phyloP scores from a whole-genome alignment of 306 rosid genomes.

The Cyamopsis tetragonoloba region DNA sequence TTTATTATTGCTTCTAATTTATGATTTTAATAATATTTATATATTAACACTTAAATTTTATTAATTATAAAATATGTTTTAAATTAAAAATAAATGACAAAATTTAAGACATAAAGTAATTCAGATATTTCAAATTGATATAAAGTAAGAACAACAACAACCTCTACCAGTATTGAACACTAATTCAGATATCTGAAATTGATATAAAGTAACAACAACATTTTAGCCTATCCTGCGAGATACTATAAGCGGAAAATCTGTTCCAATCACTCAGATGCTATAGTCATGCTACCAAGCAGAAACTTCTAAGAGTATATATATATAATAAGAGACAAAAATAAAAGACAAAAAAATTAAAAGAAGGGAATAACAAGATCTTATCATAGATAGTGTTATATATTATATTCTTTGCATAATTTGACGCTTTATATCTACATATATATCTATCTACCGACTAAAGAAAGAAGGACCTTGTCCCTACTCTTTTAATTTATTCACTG shows the following conservation, averaged over 20 bases:
- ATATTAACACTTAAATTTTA: too few species aligned
- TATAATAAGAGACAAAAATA: constrained; percentile 15
- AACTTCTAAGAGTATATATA: not conserved
- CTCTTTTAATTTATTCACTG: not conserved
- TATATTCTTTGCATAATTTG: constrained; percentile 35
- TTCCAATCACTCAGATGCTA: too few species aligned
- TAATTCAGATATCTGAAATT: too few species aligned
- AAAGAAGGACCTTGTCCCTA: constrained; percentile 21
- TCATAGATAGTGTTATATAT: not conserved
- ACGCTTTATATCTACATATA: not conserved
- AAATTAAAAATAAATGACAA: too few species aligned
- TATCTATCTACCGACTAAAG: constrained; percentile 2
- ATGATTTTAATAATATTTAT: too few species aligned
- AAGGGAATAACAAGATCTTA: constrained; percentile 23
- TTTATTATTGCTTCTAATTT: too few species aligned
- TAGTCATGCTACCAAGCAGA: not conserved
- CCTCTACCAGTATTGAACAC: too few species aligned
- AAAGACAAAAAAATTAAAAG: not conserved
- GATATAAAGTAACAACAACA: too few species aligned
- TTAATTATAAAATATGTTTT: too few species aligned
- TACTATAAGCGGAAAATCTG: not conserved
- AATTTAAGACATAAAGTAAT: too few species aligned
- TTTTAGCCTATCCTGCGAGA: not conserved
- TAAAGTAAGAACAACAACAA: too few species aligned
- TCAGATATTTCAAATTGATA: too few species aligned